Base-by-base conservation (phyloP, 495 filamentous ascomycete genomes). In the Pyrenula massariospora region DNA sequence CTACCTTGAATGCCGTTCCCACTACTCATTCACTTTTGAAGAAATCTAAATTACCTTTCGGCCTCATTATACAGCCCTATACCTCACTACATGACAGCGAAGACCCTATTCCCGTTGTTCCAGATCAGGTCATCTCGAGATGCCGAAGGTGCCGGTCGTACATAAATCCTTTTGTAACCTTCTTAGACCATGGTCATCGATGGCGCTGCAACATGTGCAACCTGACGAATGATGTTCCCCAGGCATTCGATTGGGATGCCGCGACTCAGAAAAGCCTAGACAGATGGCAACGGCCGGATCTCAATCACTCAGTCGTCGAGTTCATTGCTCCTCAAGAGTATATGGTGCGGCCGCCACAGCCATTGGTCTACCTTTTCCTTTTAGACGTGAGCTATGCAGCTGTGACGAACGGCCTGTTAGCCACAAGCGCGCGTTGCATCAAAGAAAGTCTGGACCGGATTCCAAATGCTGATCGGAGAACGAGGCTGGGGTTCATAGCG, bases 191-290 rank as follows among this genome's bases (percentile, higher is more conserved):
- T 68, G 92, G 92, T 20, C 93, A 98, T 73, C 82, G 93, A 65
- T 97, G 93, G 93, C 84, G 92, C 56, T 98, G 93, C 72, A 98
- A 98, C 71, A 97, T 98, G 92, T 98, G 93, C 66, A 96, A 96
- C 69, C 76, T 98, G 56, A 96, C 91, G 55, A 98, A 97, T 66
- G 93, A 98, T 64, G 94, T 98, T 15, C 93, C 93, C 10, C 94
- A 97, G 72, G 91, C 91, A 3, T 98, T 97, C 60, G 93, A 98
- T 69, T 98, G 93, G 93, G 94, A 98, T 71, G 83, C 87, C 42
- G 84, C 89, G 12, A 73, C 88, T 53, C 91, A 96, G 68, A 91
- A 92, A 77, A 85, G 82, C 23, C 81, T 93, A 22, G 94, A 98
- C 67, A 73, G 93, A 62, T 90, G 93, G 81, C 81, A 92, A 67